Percentiles rank a stretch among this genome's conserved stretches.
Evolutionary conservation across 257 asterid genomes (phyloP).

Genomic region (Przewalskia tangutica): DNA sequence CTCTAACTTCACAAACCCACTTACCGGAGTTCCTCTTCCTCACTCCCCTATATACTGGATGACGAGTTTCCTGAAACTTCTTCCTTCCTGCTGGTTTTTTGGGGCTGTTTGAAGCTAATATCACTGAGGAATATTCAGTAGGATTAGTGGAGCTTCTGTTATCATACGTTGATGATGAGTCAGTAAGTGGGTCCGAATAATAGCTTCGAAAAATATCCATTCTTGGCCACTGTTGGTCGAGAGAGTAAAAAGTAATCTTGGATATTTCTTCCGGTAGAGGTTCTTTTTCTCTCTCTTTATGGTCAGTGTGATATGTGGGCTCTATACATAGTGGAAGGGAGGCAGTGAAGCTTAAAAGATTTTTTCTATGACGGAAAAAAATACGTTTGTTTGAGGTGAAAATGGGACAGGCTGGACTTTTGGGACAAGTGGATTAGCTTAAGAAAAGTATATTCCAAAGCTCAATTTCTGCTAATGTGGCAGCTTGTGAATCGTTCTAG

Average conservation of each 20-base stretch:
- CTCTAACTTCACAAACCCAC: conserved; percentile 62
- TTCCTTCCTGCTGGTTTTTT: conserved; percentile 52
- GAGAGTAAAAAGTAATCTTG: neutral
- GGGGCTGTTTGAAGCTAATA: conserved; percentile 49
- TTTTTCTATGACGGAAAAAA: neutral
- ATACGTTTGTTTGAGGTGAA: neutral
- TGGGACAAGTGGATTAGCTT: neutral
- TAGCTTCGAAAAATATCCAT: conserved; percentile 7
- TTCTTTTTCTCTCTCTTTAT: no score
- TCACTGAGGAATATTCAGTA: neutral
- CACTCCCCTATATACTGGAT: conserved; percentile 55
- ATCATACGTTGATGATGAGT: conserved; percentile 18
- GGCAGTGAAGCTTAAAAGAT: neutral
- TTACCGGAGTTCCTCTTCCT: conserved; percentile 39
- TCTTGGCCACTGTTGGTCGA: neutral
- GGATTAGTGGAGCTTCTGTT: neutral
- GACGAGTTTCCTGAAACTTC: conserved; percentile 57
- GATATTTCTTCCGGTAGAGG: neutral
- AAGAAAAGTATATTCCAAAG: neutral
- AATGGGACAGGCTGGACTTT: neutral
- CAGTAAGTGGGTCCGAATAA: conserved; percentile 4
- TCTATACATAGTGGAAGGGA: neutral
- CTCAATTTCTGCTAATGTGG: no score
- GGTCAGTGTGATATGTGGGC: neutral
- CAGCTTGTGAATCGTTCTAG: no score